A percentile compares a stretch with the other conserved stretches of the same genome.
phyloP scores from a whole-genome alignment of 2,329 filamentous ascomycete species.

The Talaromyces sp. region DNA sequence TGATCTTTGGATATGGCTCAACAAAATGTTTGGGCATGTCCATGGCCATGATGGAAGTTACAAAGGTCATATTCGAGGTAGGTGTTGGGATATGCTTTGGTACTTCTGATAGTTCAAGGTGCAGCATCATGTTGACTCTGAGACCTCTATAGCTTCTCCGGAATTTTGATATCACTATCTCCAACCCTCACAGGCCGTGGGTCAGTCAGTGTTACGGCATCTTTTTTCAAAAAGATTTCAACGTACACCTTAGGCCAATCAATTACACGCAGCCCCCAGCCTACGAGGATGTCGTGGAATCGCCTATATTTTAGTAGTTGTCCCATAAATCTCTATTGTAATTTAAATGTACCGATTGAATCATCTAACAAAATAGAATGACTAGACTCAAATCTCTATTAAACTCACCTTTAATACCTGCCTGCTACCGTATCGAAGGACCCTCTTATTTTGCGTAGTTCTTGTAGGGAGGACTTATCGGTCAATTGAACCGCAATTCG shows the following conservation, averaged over 20 bases:
- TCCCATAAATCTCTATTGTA: too few species aligned
- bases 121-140: too few species aligned
- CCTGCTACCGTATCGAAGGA: too few species aligned
- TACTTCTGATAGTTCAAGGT: too few species aligned
- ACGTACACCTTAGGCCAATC: constrained; percentile 3
- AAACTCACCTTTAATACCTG: too few species aligned
- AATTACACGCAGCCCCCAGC: not conserved
- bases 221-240: constrained; percentile 12
- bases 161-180: constrained; percentile 6
- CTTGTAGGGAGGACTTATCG: too few species aligned
- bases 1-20: constrained; percentile 47
- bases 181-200: constrained; percentile 9
- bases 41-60: constrained; percentile 50
- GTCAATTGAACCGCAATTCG: too few species aligned
- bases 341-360: too few species aligned
- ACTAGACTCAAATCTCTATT: too few species aligned
- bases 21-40: constrained; percentile 48
- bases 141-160: not conserved
- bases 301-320: too few species aligned
- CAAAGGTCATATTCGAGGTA: constrained; percentile 51
- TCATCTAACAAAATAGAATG: too few species aligned
- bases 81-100: not conserved
- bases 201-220: constrained; percentile 4
- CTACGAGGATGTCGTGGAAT: not conserved
- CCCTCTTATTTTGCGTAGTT: too few species aligned